These are phyloP conservation scores for Pyrenopolyporus hunteri DNA, from an alignment of 495 filamentous ascomycete genomes.

Conservation along the genomic window DNA sequence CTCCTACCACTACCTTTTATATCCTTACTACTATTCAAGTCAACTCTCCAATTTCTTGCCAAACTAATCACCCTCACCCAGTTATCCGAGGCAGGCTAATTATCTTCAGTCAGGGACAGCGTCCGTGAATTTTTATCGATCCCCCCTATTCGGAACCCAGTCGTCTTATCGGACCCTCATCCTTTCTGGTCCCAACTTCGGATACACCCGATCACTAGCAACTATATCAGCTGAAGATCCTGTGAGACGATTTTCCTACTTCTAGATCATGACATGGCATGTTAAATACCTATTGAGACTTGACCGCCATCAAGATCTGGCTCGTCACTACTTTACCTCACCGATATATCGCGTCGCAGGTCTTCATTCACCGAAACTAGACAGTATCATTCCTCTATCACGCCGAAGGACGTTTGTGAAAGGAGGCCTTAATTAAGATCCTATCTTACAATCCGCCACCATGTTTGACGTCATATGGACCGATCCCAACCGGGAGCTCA, in stretches of 20 bases:
- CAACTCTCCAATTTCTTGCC: slow-evolving; percentile 1
- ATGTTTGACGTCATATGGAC: slow-evolving; percentile 63
- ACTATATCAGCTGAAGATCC: background rate
- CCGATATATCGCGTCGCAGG: background rate
- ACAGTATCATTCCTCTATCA: background rate
- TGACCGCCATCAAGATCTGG: slow-evolving; percentile 4
- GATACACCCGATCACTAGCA: background rate
- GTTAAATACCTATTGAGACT: slow-evolving; percentile 6
- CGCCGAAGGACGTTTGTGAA: background rate
- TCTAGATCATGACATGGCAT: slow-evolving; percentile 12
- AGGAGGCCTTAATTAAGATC: background rate
- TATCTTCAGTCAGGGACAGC: background rate
- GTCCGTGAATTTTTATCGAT: slow-evolving; percentile 10
- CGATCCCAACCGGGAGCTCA: slow-evolving; percentile 51
- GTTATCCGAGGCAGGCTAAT: background rate
- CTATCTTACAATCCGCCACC: background rate
- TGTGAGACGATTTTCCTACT: slow-evolving; percentile 1
- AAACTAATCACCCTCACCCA: too few species aligned
- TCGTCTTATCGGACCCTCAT: slow-evolving; percentile 11
- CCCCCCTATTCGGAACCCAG: background rate
- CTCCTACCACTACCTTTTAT: background rate
- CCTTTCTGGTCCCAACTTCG: background rate
- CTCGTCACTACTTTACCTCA: slow-evolving; percentile 3
- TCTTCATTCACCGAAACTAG: background rate
- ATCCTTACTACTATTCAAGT: slow-evolving; percentile 17